Evolutionary conservation across 2,329 filamentous ascomycete species (phyloP).

Genomic region (Sporothrix pallida): DNA sequence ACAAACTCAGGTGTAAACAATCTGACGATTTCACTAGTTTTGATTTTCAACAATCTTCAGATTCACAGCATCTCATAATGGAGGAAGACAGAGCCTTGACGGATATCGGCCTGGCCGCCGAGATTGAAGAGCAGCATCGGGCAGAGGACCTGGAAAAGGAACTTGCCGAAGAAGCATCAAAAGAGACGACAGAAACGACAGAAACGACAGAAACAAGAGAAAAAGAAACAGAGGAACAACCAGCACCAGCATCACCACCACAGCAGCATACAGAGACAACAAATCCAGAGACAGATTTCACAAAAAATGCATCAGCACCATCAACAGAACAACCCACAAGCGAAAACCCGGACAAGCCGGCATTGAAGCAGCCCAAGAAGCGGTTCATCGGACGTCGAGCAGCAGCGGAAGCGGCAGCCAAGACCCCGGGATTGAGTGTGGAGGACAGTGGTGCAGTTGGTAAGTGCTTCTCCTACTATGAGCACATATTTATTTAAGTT

Average conservation of each 20-base stretch:
- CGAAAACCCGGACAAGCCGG: constrained; percentile 35
- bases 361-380: constrained; percentile 78
- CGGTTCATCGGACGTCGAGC: constrained; percentile 86
- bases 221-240: neutral
- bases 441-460: constrained; percentile 68
- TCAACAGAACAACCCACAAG: constrained; percentile 45
- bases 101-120: constrained; percentile 72
- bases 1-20: neutral
- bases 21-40: neutral
- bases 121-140: constrained; percentile 56
- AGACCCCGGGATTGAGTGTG: constrained; percentile 44
- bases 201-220: neutral
- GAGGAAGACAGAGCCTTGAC: constrained; percentile 75
- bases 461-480: neutral
- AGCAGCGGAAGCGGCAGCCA: constrained; percentile 63
- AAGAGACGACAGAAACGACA: neutral
- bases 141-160: constrained; percentile 48
- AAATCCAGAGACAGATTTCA: constrained; percentile 28
- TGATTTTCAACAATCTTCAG: too few relatives aligned
- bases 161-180: constrained; percentile 37
- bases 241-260: neutral
- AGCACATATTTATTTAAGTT: neutral
- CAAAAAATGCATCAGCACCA: constrained; percentile 37
- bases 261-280: neutral
- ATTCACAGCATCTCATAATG: constrained; percentile 54